These are phyloP conservation scores for Hymenoscyphus fraxineus DNA, from an alignment of 2,329 filamentous ascomycete genomes.

Conservation along the genomic window DNA sequence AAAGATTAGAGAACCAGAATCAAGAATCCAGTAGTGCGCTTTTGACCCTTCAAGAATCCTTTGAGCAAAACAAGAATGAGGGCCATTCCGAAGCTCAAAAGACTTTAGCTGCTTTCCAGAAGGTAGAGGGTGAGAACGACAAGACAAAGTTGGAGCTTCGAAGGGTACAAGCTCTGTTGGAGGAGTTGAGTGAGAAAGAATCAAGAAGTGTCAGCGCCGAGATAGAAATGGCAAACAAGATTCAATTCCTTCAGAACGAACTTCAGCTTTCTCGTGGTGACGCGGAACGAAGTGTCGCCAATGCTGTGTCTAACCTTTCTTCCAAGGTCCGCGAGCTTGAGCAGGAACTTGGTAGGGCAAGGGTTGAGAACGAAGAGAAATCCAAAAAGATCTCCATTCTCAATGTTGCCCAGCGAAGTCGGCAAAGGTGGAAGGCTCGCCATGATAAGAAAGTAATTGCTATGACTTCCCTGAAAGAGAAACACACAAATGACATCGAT, in stretches of 20 bases:
- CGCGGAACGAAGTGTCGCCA: background rate
- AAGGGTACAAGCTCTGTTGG: too few species aligned
- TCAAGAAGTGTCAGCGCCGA: too few species aligned
- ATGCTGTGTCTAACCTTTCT: background rate
- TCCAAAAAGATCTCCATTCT: background rate
- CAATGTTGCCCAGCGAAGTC: background rate
- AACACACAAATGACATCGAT: background rate
- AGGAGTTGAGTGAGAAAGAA: too few species aligned
- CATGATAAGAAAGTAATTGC: background rate
- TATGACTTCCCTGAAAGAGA: background rate
- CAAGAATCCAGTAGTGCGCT: background rate
- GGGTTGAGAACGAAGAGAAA: background rate
- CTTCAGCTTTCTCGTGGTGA: background rate
- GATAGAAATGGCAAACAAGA: too few species aligned
- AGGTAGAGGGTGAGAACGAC: too few species aligned
- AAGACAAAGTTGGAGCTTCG: too few species aligned
- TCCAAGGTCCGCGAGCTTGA: background rate
- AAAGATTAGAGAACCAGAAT: background rate
- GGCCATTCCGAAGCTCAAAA: background rate
- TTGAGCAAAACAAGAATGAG: background rate
- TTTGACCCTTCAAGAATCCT: background rate
- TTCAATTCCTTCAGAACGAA: background rate
- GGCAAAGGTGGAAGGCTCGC: background rate
- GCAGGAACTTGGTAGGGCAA: background rate
- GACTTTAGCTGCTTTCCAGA: background rate